phyloP scores from a whole-genome alignment of 169 alveolate species.

The Prorocentrum cordatum region DNA sequence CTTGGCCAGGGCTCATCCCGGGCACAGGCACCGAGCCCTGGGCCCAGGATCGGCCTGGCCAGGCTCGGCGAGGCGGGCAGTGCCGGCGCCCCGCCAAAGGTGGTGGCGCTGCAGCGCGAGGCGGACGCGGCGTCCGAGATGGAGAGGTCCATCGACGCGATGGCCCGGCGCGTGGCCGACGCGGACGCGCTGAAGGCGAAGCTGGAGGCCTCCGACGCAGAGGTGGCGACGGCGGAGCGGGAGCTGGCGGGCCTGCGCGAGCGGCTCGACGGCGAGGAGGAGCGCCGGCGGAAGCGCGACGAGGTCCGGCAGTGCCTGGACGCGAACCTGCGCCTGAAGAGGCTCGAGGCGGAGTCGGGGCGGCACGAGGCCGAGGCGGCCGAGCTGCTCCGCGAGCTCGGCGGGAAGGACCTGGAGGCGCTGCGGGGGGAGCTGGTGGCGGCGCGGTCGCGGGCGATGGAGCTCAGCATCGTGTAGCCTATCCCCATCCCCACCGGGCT shows the following conservation, averaged over 20 bases:
- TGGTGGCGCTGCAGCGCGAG: conserved; percentile 55
- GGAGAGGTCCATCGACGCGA: conserved; percentile 26
- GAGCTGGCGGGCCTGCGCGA: conserved; percentile 43
- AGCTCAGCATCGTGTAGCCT: too few relatives aligned
- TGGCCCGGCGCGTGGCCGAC: conserved; percentile 48
- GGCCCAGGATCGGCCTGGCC: too few relatives aligned
- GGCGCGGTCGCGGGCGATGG: too few relatives aligned
- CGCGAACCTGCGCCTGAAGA: conserved; percentile 27
- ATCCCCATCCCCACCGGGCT: too few relatives aligned
- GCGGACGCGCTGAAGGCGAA: conserved; percentile 51
- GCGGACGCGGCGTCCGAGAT: conserved; percentile 43
- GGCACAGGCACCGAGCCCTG: too few relatives aligned
- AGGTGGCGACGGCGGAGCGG: conserved; percentile 25
- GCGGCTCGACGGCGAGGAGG: conserved; percentile 29
- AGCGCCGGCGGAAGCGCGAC: conserved; percentile 14
- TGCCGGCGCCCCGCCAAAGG: too few relatives aligned
- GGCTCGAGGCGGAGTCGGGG: conserved; percentile 14
- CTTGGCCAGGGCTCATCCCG: too few relatives aligned
- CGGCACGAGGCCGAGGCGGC: conserved; percentile 16
- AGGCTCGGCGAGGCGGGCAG: too few relatives aligned
- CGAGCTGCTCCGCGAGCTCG: conserved; percentile 13
- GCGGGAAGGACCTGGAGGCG: conserved; percentile 32
- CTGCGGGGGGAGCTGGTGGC: conserved; percentile 13
- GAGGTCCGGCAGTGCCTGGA: conserved; percentile 1
- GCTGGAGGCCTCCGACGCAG: conserved; percentile 2